A percentile compares a stretch with the other conserved stretches of the same genome.
These are phyloP conservation scores for Hyphopichia wangnamkhiaoensis DNA, from an alignment of 1,139 yeast genomes.

Conservation along the genomic window DNA sequence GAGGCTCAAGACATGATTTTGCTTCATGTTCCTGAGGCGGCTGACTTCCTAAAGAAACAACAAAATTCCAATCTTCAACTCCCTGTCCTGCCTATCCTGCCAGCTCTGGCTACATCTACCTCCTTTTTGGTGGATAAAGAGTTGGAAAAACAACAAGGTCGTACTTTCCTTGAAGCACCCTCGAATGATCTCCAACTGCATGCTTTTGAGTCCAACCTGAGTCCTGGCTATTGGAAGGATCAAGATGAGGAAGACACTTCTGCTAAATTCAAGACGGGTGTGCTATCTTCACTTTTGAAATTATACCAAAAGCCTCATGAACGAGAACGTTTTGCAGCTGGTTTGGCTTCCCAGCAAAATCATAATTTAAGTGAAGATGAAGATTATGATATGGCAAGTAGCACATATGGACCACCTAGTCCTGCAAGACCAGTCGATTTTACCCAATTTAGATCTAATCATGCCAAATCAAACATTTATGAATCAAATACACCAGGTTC, in stretches of 20 bases:
- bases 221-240: neutral
- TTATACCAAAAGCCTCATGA: slow-evolving; percentile 52
- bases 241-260: slow-evolving; percentile 19
- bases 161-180: too few relatives aligned
- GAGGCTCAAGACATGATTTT: slow-evolving; percentile 44
- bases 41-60: neutral
- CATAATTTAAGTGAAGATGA: neutral
- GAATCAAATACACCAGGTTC: neutral
- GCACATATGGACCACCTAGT: slow-evolving; percentile 10
- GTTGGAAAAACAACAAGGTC: neutral
- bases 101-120: neutral
- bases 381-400: slow-evolving; percentile 10
- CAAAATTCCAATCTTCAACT: neutral
- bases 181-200: neutral
- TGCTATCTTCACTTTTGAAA: slow-evolving; percentile 70
- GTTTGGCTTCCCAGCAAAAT: neutral
- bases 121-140: slow-evolving; percentile 1
- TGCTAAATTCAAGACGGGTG: slow-evolving; percentile 67
- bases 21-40: slow-evolving; percentile 33
- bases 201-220: neutral
- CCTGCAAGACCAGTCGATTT: slow-evolving; percentile 22
- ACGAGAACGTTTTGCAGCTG: neutral
- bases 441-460: slow-evolving; percentile 20
- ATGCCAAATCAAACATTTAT: neutral
- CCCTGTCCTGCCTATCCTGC: neutral